phyloP scores from a whole-genome alignment of 139 green algal genomes.

The Chlamydomonas sphaeroides region DNA sequence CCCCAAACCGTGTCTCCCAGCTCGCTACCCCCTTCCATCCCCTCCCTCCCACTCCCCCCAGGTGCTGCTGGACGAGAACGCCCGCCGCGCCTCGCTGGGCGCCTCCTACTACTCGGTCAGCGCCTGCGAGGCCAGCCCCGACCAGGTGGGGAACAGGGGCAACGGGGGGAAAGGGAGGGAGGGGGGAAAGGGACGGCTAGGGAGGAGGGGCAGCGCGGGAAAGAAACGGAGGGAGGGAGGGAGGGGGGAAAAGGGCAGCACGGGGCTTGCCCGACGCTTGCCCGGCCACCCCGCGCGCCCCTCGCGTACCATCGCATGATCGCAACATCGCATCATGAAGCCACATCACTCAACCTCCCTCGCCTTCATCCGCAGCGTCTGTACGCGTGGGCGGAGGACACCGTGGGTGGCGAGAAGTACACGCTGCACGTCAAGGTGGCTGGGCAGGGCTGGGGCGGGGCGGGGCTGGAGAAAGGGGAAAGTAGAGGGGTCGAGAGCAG shows the following conservation, averaged over 20 bases:
- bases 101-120: conserved; percentile 65
- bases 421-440: conserved; percentile 79
- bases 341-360: too few relatives aligned
- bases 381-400: conserved; percentile 83
- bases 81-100: conserved; percentile 53
- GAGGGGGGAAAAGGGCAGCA: too few relatives aligned
- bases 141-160: too few relatives aligned
- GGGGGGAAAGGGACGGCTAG: too few relatives aligned
- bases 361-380: conserved; percentile 67
- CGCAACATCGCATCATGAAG: too few relatives aligned
- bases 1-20: too few relatives aligned
- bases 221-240: too few relatives aligned
- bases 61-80: conserved; percentile 69
- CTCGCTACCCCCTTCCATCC: not conserved
- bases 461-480: not conserved
- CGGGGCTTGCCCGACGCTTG: too few relatives aligned
- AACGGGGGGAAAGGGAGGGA: too few relatives aligned
- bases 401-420: conserved; percentile 83
- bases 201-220: too few relatives aligned
- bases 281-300: too few relatives aligned
- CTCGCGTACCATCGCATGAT: too few relatives aligned
- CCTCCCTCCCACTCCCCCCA: not conserved
- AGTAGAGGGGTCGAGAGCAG: not conserved
- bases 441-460: not conserved
- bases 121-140: conserved; percentile 54